phyloP scores from a whole-genome alignment of 495 filamentous ascomycete species.

The Aspergillus diversus region DNA sequence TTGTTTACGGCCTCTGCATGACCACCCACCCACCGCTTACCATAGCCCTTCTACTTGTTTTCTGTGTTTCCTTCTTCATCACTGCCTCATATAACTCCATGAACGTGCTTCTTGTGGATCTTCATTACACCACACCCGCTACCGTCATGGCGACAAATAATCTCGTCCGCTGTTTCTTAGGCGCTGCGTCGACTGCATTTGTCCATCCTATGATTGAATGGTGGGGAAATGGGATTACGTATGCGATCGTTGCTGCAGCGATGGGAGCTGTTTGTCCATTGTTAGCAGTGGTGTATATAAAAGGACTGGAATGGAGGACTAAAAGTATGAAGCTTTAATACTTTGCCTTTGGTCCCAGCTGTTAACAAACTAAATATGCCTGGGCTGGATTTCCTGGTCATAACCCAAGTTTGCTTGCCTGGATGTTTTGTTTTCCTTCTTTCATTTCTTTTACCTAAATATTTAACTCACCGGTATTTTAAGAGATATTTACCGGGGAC shows the following conservation, averaged over 20 bases:
- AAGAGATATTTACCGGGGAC: too few relatives aligned
- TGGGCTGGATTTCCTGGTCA: too few relatives aligned
- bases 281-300: slow-evolving; percentile 28
- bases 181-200: slow-evolving; percentile 61
- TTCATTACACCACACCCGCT: slow-evolving; percentile 61
- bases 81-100: slow-evolving; percentile 55
- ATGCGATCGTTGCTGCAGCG: slow-evolving; percentile 22
- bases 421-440: too few relatives aligned
- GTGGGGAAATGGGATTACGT: slow-evolving; percentile 27
- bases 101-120: slow-evolving; percentile 57
- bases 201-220: slow-evolving; percentile 60
- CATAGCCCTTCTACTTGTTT: slow-evolving; percentile 55
- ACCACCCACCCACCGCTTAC: slow-evolving; percentile 39
- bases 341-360: too few relatives aligned
- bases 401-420: too few relatives aligned
- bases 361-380: too few relatives aligned
- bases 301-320: slow-evolving; percentile 22
- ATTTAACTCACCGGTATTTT: too few relatives aligned
- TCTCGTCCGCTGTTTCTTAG: slow-evolving; percentile 66
- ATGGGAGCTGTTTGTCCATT: slow-evolving; percentile 22
- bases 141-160: slow-evolving; percentile 74
- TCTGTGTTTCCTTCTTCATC: slow-evolving; percentile 54
- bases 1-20: slow-evolving; percentile 23
- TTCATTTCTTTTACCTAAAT: too few relatives aligned
- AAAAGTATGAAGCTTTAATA: not conserved